Conservation (phyloP, 169 alveolate species). For the Babesia bigemina region DNA sequence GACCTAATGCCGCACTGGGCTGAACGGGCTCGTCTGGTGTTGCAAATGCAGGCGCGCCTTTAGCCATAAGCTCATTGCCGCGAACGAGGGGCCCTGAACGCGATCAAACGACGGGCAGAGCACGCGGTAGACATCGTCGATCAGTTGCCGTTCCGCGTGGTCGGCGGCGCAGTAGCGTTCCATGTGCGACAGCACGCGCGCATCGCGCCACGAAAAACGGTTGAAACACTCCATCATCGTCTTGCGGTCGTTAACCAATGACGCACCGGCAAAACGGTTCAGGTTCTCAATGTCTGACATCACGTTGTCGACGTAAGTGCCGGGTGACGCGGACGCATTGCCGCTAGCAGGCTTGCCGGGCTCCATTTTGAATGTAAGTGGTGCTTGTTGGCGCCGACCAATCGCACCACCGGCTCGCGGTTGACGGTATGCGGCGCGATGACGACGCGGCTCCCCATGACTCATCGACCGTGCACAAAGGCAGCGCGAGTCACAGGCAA, state of each 20-base stretch:
- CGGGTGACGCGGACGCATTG: not conserved
- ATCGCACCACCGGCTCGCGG: no score
- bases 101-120: slow-evolving; percentile 40
- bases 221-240: slow-evolving; percentile 52
- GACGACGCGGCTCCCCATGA: no score
- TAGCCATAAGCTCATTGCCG: slow-evolving; percentile 67
- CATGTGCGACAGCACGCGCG: slow-evolving; percentile 36
- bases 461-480: no score
- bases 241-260: slow-evolving; percentile 38
- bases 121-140: slow-evolving; percentile 47
- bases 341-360: not conserved
- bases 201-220: slow-evolving; percentile 65
- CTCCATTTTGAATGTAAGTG: not conserved
- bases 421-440: no score
- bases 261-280: slow-evolving; percentile 35
- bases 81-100: slow-evolving; percentile 57
- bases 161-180: slow-evolving; percentile 42
- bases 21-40: slow-evolving; percentile 53
- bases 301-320: slow-evolving; percentile 27
- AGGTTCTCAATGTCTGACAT: slow-evolving; percentile 42
- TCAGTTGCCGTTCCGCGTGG: slow-evolving; percentile 33
- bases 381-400: not conserved
- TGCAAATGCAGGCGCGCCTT: slow-evolving; percentile 67
- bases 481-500: no score
- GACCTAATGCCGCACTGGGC: slow-evolving; percentile 16